Evolutionary conservation across 495 filamentous ascomycete genomes (phyloP).

Genomic region (Aspergillus ostianus): DNA sequence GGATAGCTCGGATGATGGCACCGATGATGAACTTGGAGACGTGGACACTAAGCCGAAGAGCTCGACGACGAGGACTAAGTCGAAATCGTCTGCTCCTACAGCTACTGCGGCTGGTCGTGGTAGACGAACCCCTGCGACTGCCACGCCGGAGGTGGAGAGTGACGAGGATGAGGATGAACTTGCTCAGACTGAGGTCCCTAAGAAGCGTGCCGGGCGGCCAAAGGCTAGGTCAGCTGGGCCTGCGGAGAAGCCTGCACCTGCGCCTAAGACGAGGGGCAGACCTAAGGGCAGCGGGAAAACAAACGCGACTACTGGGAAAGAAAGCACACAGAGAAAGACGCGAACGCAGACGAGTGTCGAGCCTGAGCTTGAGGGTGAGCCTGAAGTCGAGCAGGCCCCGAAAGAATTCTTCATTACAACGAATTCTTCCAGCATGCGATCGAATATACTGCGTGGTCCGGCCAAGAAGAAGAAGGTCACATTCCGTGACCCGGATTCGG

Average conservation of each 20-base stretch:
- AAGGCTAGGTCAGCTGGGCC: slow-evolving; percentile 24
- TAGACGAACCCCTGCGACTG: slow-evolving; percentile 17
- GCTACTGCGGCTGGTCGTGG: slow-evolving; percentile 17
- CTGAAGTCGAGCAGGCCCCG: slow-evolving; percentile 14
- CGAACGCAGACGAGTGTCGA: slow-evolving; percentile 20
- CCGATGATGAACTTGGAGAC: slow-evolving; percentile 42
- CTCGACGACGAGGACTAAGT: slow-evolving; percentile 17
- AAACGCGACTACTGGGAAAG: slow-evolving; percentile 12
- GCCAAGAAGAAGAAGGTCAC: slow-evolving; percentile 55
- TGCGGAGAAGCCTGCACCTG: slow-evolving; percentile 17
- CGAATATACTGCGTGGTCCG: slow-evolving; percentile 39
- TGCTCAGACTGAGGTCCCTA: slow-evolving; percentile 28
- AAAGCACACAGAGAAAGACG: slow-evolving; percentile 28
- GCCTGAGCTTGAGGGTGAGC: slow-evolving; percentile 5
- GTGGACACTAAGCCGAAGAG: slow-evolving; percentile 23
- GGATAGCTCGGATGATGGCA: slow-evolving; percentile 31
- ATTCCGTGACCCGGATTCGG: slow-evolving; percentile 45
- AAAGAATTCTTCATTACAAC: slow-evolving; percentile 31
- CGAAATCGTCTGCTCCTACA: slow-evolving; percentile 18
- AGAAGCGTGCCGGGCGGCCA: slow-evolving; percentile 38
- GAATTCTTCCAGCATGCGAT: slow-evolving; percentile 32
- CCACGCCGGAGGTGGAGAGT: slow-evolving; percentile 12
- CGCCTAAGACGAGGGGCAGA: slow-evolving; percentile 34
- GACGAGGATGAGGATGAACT: slow-evolving; percentile 27
- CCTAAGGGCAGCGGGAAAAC: slow-evolving; percentile 34